A percentile compares a stretch with the other conserved stretches of the same genome.
phyloP scores from a whole-genome alignment of 306 rosid genomes.

The Malus domestica region DNA sequence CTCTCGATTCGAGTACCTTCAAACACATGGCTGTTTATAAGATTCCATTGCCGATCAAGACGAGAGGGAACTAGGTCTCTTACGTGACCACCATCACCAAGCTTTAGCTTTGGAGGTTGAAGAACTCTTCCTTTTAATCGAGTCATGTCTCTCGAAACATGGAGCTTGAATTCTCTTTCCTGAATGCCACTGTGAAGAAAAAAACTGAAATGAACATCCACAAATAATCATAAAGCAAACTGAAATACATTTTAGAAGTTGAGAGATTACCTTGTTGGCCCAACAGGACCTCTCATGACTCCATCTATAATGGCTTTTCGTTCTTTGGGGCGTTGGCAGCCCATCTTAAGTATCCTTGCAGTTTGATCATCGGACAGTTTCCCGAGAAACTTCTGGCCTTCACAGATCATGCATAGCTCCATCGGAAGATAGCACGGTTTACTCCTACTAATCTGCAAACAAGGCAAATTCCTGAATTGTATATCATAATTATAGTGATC shows the following conservation, averaged over 20 bases:
- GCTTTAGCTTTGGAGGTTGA: constrained; percentile 90
- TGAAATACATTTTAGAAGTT: neutral
- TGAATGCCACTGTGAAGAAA: constrained; percentile 60
- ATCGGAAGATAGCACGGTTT: constrained; percentile 98
- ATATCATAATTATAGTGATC: constrained; percentile 91
- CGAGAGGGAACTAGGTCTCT: constrained; percentile 76
- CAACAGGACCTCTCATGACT: constrained; percentile 75
- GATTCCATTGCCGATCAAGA: constrained; percentile 89
- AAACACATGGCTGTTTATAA: constrained; percentile 72
- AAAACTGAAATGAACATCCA: neutral
- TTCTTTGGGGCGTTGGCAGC: constrained; percentile 84
- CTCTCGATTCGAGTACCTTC: constrained; percentile 88
- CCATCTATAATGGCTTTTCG: constrained; percentile 77
- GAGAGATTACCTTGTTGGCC: constrained; percentile 69
- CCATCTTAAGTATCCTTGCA: constrained; percentile 92
- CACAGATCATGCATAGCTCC: constrained; percentile 96
- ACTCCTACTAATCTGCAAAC: constrained; percentile 89
- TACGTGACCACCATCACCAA: constrained; percentile 83
- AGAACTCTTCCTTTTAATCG: constrained; percentile 76
- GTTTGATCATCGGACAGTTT: constrained; percentile 94
- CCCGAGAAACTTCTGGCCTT: constrained; percentile 95
- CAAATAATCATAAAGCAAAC: neutral
- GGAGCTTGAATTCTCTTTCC: constrained; percentile 76
- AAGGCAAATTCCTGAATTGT: constrained; percentile 76
- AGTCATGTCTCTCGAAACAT: constrained; percentile 86